A percentile compares a stretch with the other conserved stretches of the same genome.
phyloP scores from a whole-genome alignment of 345 rosid species.

The Iberis pinnata region DNA sequence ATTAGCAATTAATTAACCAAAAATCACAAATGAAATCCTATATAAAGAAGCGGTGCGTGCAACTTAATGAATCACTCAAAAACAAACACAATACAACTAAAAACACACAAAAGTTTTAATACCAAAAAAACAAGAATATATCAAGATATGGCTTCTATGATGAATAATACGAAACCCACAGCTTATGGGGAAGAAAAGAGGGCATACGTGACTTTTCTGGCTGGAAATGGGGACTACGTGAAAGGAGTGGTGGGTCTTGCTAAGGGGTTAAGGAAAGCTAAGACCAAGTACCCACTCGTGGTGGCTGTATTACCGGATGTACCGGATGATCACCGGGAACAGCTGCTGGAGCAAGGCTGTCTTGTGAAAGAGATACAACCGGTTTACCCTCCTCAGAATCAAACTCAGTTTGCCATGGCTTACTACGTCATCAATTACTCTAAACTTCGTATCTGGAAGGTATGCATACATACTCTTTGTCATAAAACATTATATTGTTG shows the following conservation, averaged over 20 bases:
- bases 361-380: slow-evolving; percentile 51
- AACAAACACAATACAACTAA: no score
- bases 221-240: slow-evolving; percentile 58
- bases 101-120: no score
- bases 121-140: no score
- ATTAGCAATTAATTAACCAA: no score
- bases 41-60: no score
- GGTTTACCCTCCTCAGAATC: slow-evolving; percentile 60
- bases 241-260: slow-evolving; percentile 72
- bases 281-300: slow-evolving; percentile 51
- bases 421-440: slow-evolving; percentile 77
- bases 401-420: slow-evolving; percentile 68
- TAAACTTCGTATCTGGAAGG: slow-evolving; percentile 84
- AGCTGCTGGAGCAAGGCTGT: slow-evolving; percentile 51
- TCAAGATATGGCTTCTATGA: no score
- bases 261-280: slow-evolving; percentile 54
- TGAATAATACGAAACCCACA: no score
- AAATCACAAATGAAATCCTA: no score
- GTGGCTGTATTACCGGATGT: slow-evolving; percentile 66
- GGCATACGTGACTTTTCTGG: slow-evolving; percentile 55
- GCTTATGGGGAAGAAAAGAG: no score
- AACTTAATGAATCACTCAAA: no score
- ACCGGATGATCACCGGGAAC: slow-evolving; percentile 54
- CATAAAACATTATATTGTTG: no score
- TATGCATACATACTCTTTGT: no score